Percentiles rank a stretch among this genome's conserved stretches.
phyloP scores from a whole-genome alignment of 2,329 filamentous ascomycete species.

The Hymenoscyphus fructigenus region DNA sequence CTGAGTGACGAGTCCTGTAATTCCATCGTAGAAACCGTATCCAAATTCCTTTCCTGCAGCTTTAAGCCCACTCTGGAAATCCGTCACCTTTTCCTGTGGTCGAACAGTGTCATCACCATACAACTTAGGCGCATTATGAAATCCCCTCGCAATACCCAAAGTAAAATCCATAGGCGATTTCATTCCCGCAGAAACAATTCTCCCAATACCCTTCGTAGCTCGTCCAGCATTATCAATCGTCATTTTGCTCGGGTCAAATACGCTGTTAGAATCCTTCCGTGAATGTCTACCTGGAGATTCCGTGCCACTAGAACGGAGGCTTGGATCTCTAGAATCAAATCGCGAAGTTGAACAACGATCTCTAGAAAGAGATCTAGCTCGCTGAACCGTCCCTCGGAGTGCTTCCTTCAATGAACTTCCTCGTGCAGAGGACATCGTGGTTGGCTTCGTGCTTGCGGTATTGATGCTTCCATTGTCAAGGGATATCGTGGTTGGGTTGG shows the following conservation, averaged over 20 bases:
- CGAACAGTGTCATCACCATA: constrained; percentile 84
- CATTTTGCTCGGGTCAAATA: constrained; percentile 37
- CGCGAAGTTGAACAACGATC: constrained; percentile 21
- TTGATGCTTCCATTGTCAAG: neutral
- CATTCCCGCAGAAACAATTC: constrained; percentile 73
- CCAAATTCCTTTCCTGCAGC: constrained; percentile 78
- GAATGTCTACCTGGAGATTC: constrained; percentile 6
- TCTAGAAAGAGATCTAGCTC: constrained; percentile 25
- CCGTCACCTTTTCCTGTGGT: constrained; percentile 76
- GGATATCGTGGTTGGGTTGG: constrained; percentile 14
- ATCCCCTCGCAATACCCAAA: constrained; percentile 77
- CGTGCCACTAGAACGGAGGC: constrained; percentile 17
- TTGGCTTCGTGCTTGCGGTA: neutral
- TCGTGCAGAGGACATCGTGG: constrained; percentile 7
- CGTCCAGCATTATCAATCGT: constrained; percentile 60
- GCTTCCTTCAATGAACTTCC: constrained; percentile 34
- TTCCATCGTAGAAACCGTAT: constrained; percentile 76
- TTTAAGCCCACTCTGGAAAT: constrained; percentile 70
- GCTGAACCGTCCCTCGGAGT: constrained; percentile 31
- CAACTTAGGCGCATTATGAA: constrained; percentile 81
- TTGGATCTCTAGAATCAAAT: constrained; percentile 22
- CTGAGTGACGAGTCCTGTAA: constrained; percentile 78
- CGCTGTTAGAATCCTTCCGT: constrained; percentile 24
- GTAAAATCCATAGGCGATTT: constrained; percentile 85
- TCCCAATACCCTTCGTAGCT: constrained; percentile 65